phyloP scores from a whole-genome alignment of 2,329 filamentous ascomycete genomes.

The Cladophialophora psammophila region DNA sequence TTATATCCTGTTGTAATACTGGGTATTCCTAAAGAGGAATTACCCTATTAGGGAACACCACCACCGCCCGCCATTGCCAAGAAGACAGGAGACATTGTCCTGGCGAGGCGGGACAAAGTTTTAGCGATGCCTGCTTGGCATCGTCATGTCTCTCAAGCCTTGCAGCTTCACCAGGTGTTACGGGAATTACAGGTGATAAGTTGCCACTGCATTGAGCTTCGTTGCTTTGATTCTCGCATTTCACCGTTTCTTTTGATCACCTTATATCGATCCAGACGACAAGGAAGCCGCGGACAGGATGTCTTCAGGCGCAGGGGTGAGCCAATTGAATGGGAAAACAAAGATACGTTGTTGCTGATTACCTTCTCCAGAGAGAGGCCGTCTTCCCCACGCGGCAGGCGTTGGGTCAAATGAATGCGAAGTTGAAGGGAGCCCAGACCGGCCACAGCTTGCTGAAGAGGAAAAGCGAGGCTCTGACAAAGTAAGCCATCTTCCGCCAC shows the following conservation, averaged over 20 bases:
- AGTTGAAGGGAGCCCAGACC: constrained; percentile 90
- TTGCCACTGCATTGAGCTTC: constrained; percentile 6
- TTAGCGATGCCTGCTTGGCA: constrained; percentile 25
- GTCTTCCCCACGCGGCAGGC: constrained; percentile 98
- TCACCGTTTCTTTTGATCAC: neutral
- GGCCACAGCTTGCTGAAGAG: constrained; percentile 95
- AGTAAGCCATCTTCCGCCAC: constrained; percentile 65
- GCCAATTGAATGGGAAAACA: neutral
- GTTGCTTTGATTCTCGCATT: constrained; percentile 7
- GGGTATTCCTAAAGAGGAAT: too few relatives aligned
- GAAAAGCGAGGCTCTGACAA: constrained; percentile 97
- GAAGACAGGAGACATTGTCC: too few relatives aligned
- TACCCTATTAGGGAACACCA: too few relatives aligned
- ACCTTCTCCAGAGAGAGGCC: constrained; percentile 75
- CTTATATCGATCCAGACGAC: neutral
- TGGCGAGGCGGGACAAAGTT: constrained; percentile 8
- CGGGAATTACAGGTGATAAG: neutral
- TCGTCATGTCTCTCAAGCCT: constrained; percentile 16
- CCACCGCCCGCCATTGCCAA: too few relatives aligned
- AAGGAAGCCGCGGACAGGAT: constrained; percentile 44
- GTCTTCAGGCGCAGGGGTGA: constrained; percentile 33
- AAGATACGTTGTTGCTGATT: constrained; percentile 39
- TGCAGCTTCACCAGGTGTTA: constrained; percentile 1
- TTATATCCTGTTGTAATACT: too few relatives aligned
- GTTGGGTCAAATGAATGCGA: constrained; percentile 94